These are phyloP conservation scores for Fusarium irregulare DNA, from an alignment of 2,329 filamentous ascomycete genomes.

Conservation along the genomic window DNA sequence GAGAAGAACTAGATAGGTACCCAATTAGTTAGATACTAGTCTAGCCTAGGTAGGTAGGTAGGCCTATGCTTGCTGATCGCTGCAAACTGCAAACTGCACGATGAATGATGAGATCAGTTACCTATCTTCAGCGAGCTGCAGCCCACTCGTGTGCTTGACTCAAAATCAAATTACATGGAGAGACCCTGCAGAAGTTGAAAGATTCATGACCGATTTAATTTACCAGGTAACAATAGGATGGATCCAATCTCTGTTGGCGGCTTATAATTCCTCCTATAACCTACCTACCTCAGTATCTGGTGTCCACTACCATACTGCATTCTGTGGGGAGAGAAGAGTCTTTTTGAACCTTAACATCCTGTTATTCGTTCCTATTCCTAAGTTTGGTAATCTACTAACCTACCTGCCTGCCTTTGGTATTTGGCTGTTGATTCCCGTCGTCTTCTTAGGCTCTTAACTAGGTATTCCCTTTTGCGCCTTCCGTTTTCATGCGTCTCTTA, in stretches of 20 bases:
- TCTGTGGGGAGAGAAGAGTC: neutral
- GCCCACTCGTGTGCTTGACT: neutral
- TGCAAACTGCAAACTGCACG: neutral
- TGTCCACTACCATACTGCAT: neutral
- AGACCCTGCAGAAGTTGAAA: slow-evolving; percentile 17
- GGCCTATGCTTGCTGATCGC: slow-evolving; percentile 1
- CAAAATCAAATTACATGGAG: slow-evolving; percentile 12
- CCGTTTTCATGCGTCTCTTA: neutral
- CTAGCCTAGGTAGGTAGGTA: neutral
- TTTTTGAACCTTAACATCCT: neutral
- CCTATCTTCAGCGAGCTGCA: slow-evolving; percentile 11
- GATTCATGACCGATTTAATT: neutral
- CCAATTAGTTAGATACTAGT: neutral
- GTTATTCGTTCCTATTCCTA: neutral
- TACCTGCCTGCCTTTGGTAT: neutral
- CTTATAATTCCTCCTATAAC: neutral
- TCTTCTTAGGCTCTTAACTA: neutral
- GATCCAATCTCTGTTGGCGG: neutral
- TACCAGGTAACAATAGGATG: neutral
- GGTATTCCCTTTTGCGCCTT: neutral
- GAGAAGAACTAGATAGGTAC: neutral
- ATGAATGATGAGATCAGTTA: neutral
- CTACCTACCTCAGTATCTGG: no score
- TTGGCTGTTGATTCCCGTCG: neutral
- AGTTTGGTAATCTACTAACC: neutral